Conservation (phyloP, 2,329 filamentous ascomycete species). For the Diplocarpon mali region DNA sequence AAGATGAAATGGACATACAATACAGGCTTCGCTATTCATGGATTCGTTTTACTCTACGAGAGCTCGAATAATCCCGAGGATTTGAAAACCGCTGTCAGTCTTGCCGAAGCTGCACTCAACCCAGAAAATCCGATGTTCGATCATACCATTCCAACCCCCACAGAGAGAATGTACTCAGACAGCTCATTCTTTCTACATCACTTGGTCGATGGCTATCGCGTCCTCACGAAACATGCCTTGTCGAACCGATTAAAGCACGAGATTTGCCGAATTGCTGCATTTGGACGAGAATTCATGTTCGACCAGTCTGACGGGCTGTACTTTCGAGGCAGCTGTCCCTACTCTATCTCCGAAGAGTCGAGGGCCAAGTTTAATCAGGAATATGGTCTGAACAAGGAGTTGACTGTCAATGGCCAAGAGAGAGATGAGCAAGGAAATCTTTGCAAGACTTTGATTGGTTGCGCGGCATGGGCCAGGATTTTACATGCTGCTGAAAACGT, state of each 20-base stretch:
- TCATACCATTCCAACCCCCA: conserved; percentile 4
- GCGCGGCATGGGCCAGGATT: conserved; percentile 16
- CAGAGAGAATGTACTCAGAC: conserved; percentile 14
- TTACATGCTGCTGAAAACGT: conserved; percentile 4
- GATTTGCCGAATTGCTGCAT: conserved; percentile 10
- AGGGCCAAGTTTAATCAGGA: conserved; percentile 10
- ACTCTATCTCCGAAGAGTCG: conserved; percentile 11
- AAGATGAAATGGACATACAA: conserved; percentile 19
- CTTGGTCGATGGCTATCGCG: conserved; percentile 14
- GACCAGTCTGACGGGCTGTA: conserved; percentile 12
- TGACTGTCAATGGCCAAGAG: conserved; percentile 12
- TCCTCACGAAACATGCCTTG: conserved; percentile 7
- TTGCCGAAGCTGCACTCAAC: conserved; percentile 14
- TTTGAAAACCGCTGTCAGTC: conserved; percentile 8
- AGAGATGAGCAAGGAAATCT: conserved; percentile 13
- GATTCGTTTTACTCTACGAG: conserved; percentile 11
- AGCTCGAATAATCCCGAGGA: conserved; percentile 4
- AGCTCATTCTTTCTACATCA: conserved; percentile 18
- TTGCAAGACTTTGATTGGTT: conserved; percentile 15
- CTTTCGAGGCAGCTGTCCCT: conserved; percentile 15
- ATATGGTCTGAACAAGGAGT: conserved; percentile 5
- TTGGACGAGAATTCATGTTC: conserved; percentile 15
- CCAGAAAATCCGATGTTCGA: conserved; percentile 8
- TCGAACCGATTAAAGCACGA: conserved; percentile 5
- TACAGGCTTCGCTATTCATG: conserved; percentile 16